Evolutionary conservation across 305 asterid genomes (phyloP).

Genomic region (Fraxinus xanthoxyloides): DNA sequence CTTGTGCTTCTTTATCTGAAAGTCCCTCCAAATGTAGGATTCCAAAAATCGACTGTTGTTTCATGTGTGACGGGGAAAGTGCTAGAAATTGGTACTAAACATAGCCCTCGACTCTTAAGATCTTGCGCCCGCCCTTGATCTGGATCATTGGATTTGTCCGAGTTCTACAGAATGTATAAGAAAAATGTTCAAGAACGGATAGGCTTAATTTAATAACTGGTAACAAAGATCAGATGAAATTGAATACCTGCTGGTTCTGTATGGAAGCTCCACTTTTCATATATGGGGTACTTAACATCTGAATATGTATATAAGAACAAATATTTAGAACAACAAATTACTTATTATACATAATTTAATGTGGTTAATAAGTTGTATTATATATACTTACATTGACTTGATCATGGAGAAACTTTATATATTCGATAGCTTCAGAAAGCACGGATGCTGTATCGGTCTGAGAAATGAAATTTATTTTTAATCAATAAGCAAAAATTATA

Average conservation of each 20-base stretch:
- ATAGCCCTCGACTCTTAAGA: conserved; percentile 81
- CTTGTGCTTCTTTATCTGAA: conserved; percentile 43
- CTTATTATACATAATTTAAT: not conserved
- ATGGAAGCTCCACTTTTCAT: conserved; percentile 79
- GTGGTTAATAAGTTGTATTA: not conserved
- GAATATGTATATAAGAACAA: conserved; percentile 20
- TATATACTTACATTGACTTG: conserved; percentile 74
- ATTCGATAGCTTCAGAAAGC: conserved; percentile 92
- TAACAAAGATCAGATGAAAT: not conserved
- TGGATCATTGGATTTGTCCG: conserved; percentile 53
- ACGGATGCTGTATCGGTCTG: conserved; percentile 99
- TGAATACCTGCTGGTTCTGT: conserved; percentile 67
- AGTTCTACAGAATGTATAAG: conserved; percentile 29
- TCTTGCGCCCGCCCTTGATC: conserved; percentile 58
- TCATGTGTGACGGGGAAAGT: conserved; percentile 85
- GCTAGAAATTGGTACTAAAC: conserved; percentile 85
- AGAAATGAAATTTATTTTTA: conserved; percentile 5
- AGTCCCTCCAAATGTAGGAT: conserved; percentile 87
- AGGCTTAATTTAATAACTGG: not conserved
- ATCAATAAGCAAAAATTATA: conserved; percentile 9
- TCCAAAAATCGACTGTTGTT: conserved; percentile 83
- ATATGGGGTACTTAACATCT: conserved; percentile 80
- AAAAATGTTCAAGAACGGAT: not conserved
- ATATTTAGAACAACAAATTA: not conserved
- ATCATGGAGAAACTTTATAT: conserved; percentile 86